Conservation (phyloP, 495 filamentous ascomycete genomes). For the Baudoinia panamericana region DNA sequence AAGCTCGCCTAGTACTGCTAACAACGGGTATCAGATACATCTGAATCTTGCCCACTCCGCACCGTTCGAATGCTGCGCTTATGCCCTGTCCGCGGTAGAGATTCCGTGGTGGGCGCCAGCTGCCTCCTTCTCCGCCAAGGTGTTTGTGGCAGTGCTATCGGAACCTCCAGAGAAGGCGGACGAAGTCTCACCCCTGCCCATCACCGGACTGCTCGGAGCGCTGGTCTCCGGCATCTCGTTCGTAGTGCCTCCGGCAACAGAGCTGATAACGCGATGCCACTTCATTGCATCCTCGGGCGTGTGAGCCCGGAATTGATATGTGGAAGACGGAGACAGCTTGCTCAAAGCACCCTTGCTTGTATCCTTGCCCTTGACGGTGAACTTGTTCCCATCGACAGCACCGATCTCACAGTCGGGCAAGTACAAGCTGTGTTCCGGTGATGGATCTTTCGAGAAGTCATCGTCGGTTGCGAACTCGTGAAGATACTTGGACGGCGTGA, state of each 20-base stretch:
- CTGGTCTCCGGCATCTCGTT: conserved; percentile 22
- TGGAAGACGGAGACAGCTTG: conserved; percentile 47
- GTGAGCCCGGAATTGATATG: conserved; percentile 60
- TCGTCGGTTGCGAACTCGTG: conserved; percentile 96
- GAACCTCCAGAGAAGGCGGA: not conserved
- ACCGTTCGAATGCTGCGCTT: too few relatives aligned
- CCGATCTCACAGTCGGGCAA: conserved; percentile 82
- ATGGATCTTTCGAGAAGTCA: conserved; percentile 64
- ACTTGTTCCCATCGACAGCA: conserved; percentile 61
- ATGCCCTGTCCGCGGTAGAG: too few relatives aligned
- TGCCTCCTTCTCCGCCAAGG: not conserved
- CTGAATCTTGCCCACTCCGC: too few relatives aligned
- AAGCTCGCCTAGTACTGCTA: too few relatives aligned
- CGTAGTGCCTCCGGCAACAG: conserved; percentile 25
- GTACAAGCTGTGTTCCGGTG: conserved; percentile 77
- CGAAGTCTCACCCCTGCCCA: not conserved
- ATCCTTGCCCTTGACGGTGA: conserved; percentile 92
- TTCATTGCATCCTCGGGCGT: conserved; percentile 59
- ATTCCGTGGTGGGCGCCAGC: too few relatives aligned
- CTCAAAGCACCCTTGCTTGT: conserved; percentile 47
- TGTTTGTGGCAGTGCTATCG: not conserved
- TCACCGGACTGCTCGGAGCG: conserved; percentile 18
- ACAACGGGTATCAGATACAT: too few relatives aligned
- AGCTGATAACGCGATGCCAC: conserved; percentile 61
- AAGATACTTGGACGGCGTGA: conserved; percentile 71